These are phyloP conservation scores for Nicotiana attenuata DNA, from an alignment of 257 asterid genomes.

Conservation along the genomic window DNA sequence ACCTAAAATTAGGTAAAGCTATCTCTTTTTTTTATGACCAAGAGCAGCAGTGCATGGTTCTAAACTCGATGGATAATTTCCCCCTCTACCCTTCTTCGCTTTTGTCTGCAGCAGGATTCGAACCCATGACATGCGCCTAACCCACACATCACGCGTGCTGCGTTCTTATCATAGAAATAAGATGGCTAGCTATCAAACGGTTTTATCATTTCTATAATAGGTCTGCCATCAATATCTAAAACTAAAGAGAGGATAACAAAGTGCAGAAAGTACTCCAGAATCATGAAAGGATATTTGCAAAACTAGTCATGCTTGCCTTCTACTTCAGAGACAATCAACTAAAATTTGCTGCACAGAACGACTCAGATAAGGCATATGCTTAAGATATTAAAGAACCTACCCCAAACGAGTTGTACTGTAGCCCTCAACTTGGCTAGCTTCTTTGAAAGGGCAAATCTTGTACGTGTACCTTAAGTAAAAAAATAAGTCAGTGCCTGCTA, in stretches of 20 bases:
- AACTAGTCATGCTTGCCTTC: not conserved
- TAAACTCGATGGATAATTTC: not conserved
- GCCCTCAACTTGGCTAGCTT: slow-evolving; percentile 94
- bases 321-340: not conserved
- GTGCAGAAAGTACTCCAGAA: not conserved
- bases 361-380: not conserved
- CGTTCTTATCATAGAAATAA: not conserved
- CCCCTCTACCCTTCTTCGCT: not conserved
- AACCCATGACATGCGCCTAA: not conserved
- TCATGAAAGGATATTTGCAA: not conserved
- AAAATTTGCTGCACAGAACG: not conserved
- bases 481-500: slow-evolving; percentile 8
- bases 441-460: slow-evolving; percentile 86
- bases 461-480: slow-evolving; percentile 70
- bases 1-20: not conserved
- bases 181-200: not conserved
- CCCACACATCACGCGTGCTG: not conserved
- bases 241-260: not conserved
- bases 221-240: not conserved
- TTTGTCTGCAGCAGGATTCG: not conserved
- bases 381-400: slow-evolving; percentile 37
- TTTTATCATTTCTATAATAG: not conserved
- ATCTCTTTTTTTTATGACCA: not conserved
- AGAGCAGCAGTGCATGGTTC: not conserved
- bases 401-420: slow-evolving; percentile 91